These are phyloP conservation scores for Claviceps lovelessii DNA, from an alignment of 2,329 filamentous ascomycete species.

Conservation along the genomic window DNA sequence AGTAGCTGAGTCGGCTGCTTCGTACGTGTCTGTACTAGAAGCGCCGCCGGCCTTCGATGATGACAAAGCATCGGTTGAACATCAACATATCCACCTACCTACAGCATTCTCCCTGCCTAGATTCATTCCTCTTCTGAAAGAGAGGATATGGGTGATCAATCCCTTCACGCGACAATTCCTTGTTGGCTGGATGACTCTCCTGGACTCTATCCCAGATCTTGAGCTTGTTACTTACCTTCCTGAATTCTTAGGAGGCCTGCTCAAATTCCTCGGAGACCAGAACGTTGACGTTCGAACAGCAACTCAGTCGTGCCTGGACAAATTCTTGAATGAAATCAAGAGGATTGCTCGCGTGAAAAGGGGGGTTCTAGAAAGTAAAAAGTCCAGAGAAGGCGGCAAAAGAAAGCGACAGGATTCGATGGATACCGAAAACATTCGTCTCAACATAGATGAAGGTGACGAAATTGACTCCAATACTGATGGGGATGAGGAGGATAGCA, in stretches of 20 bases:
- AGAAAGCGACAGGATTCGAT: slow-evolving; percentile 55
- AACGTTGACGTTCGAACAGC: slow-evolving; percentile 91
- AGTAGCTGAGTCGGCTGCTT: slow-evolving; percentile 84
- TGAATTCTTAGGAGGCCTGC: slow-evolving; percentile 75
- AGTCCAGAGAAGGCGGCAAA: slow-evolving; percentile 51
- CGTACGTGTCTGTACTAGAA: slow-evolving; percentile 82
- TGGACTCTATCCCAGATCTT: slow-evolving; percentile 92
- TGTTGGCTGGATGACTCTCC: slow-evolving; percentile 85
- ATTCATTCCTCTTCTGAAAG: slow-evolving; percentile 87
- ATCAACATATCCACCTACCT: slow-evolving; percentile 39
- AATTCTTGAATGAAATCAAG: slow-evolving; percentile 86
- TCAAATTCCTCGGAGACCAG: slow-evolving; percentile 83
- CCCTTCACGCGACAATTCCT: slow-evolving; percentile 91
- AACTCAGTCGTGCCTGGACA: slow-evolving; percentile 76
- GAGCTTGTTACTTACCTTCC: slow-evolving; percentile 88
- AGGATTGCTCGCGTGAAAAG: slow-evolving; percentile 87
- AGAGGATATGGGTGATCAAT: slow-evolving; percentile 86
- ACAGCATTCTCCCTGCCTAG: slow-evolving; percentile 83
- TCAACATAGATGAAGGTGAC: slow-evolving; percentile 44
- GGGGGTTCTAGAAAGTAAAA: slow-evolving; percentile 75
- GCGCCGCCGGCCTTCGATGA: slow-evolving; percentile 31
- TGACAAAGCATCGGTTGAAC: slow-evolving; percentile 31
- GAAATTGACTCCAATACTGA: slow-evolving; percentile 44
- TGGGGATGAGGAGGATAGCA: slow-evolving; percentile 46
- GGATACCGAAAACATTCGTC: slow-evolving; percentile 48